Percentiles rank a stretch among this genome's conserved stretches.
Evolutionary conservation across 352 stramenopile species (phyloP).

Genomic region (Globisporangium cystogenes): DNA sequence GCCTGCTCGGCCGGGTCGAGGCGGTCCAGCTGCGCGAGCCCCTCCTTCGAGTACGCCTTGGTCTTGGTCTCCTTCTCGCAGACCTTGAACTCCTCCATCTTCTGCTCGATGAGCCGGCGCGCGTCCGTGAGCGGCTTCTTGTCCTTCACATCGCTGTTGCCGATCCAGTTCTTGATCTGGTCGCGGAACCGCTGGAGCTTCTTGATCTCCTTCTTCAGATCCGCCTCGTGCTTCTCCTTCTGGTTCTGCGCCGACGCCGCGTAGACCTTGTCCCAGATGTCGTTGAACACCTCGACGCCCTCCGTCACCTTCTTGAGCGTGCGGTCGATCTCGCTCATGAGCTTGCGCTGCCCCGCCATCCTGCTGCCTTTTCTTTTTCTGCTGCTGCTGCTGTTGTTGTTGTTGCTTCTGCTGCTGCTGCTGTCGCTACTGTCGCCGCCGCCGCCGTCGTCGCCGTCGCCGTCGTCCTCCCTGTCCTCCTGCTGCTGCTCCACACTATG

Average conservation of each 20-base stretch:
- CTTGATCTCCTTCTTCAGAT: slow-evolving; percentile 99
- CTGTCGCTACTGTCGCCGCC: too few species aligned
- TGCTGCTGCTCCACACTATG: slow-evolving; percentile 2
- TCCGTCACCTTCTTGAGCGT: slow-evolving; percentile 99
- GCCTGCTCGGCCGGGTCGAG: slow-evolving; percentile 88
- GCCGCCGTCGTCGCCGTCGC: slow-evolving; percentile 1
- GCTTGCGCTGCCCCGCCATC: slow-evolving; percentile 83
- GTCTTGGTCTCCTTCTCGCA: slow-evolving; percentile 99
- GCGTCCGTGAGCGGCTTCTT: slow-evolving; percentile 89
- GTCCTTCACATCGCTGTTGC: slow-evolving; percentile 97
- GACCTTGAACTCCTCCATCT: slow-evolving; percentile 99
- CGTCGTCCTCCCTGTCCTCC: not conserved
- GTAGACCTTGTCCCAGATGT: slow-evolving; percentile 99
- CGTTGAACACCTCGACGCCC: slow-evolving; percentile 98
- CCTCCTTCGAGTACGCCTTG: slow-evolving; percentile 99
- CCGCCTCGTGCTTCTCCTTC: slow-evolving; percentile 99
- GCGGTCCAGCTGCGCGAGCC: slow-evolving; percentile 91
- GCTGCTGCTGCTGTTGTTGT: slow-evolving; percentile 9
- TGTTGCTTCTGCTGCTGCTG: slow-evolving; percentile 2
- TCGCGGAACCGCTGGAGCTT: slow-evolving; percentile 98
- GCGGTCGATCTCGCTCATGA: slow-evolving; percentile 96
- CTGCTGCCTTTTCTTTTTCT: slow-evolving; percentile 4
- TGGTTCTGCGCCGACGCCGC: slow-evolving; percentile 94
- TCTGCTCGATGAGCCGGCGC: slow-evolving; percentile 95
- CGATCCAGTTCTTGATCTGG: slow-evolving; percentile 99